A percentile compares a stretch with the other conserved stretches of the same genome.
Evolutionary conservation across 2,329 filamentous ascomycete species (phyloP).

Genomic region (Aspergillus caelatus): DNA sequence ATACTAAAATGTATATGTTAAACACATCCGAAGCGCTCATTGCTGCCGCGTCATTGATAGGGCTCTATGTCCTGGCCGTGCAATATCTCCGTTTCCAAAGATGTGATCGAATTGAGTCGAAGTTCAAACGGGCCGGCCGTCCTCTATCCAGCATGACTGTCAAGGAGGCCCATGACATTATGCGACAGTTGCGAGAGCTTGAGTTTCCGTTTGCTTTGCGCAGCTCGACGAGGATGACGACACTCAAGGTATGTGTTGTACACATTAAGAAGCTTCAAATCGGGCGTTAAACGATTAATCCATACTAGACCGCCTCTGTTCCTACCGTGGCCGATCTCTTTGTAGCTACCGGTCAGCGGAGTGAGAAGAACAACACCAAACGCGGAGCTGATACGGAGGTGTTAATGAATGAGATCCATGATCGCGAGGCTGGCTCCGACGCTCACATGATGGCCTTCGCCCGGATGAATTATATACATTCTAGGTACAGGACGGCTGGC

Average conservation of each 20-base stretch:
- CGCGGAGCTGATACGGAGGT: slow-evolving; percentile 53
- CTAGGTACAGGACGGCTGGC: too few species aligned
- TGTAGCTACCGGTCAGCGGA: slow-evolving; percentile 49
- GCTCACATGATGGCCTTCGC: too few species aligned
- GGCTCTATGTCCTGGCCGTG: background rate
- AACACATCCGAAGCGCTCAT: background rate
- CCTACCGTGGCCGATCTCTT: slow-evolving; percentile 53
- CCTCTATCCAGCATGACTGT: slow-evolving; percentile 34
- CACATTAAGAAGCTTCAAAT: background rate
- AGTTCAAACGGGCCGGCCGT: background rate
- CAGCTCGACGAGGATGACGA: slow-evolving; percentile 26
- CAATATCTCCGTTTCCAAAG: background rate
- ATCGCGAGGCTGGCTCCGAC: too few species aligned
- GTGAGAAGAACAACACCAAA: slow-evolving; percentile 47
- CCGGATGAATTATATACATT: too few species aligned
- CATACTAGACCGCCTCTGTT: slow-evolving; percentile 49
- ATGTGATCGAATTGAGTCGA: background rate
- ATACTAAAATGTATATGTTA: background rate
- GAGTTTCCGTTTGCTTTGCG: slow-evolving; percentile 33
- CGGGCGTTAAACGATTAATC: background rate
- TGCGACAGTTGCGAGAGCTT: slow-evolving; percentile 31
- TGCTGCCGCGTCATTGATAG: background rate
- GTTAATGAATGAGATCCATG: too few species aligned
- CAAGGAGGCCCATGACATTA: slow-evolving; percentile 32
- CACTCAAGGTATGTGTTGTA: slow-evolving; percentile 27